A percentile compares a stretch with the other conserved stretches of the same genome.
These are phyloP conservation scores for Leptographium galeiforme DNA, from an alignment of 2,329 filamentous ascomycete genomes.

Conservation along the genomic window DNA sequence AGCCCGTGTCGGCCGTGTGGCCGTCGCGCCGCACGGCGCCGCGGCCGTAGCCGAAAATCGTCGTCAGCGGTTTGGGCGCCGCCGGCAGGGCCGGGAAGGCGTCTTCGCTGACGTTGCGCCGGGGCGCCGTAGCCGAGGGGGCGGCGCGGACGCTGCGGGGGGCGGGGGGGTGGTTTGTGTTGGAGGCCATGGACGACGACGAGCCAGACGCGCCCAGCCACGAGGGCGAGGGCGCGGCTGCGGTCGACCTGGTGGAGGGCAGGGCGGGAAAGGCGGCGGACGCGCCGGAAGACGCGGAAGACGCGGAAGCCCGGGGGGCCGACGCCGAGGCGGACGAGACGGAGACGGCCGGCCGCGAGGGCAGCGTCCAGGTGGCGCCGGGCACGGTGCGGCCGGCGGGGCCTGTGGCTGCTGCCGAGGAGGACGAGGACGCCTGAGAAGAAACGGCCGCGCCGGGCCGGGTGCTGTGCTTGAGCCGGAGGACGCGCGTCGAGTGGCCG, in stretches of 20 bases:
- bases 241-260: constrained; percentile 14
- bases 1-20: constrained; percentile 33
- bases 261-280: constrained; percentile 32
- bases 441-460: constrained; percentile 21
- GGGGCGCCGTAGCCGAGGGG: not conserved
- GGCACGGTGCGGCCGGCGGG: constrained; percentile 8
- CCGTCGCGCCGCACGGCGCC: constrained; percentile 42
- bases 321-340: not conserved
- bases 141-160: constrained; percentile 4
- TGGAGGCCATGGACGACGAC: constrained; percentile 6
- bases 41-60: constrained; percentile 47
- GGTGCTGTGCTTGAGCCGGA: constrained; percentile 47
- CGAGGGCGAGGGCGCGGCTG: constrained; percentile 1
- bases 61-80: constrained; percentile 55
- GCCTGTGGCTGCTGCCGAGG: constrained; percentile 1
- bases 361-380: constrained; percentile 13
- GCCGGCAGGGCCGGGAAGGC: constrained; percentile 74
- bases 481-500: constrained; percentile 37
- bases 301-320: constrained; percentile 9
- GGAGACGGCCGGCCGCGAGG: constrained; percentile 11
- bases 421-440: constrained; percentile 9
- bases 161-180: too few relatives aligned
- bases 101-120: constrained; percentile 29
- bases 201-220: constrained; percentile 11
- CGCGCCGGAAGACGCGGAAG: not conserved